A percentile compares a stretch with the other conserved stretches of the same genome.
phyloP scores from a whole-genome alignment of 495 filamentous ascomycete genomes.

The Alectoria sarmentosa region DNA sequence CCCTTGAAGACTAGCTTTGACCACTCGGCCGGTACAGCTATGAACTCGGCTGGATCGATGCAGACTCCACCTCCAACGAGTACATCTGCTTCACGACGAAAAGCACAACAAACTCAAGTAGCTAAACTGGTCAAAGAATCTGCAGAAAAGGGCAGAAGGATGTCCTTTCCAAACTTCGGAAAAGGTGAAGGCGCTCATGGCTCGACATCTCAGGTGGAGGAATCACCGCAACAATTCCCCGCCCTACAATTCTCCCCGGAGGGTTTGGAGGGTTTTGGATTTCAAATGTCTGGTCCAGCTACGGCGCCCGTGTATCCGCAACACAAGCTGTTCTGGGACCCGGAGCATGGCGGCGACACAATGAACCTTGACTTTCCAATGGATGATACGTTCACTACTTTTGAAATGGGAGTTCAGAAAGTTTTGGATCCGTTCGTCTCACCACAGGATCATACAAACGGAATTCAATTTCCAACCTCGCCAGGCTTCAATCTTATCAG shows the following conservation, averaged over 20 bases:
- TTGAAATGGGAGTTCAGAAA: constrained; percentile 22
- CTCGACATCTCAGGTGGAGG: constrained; percentile 39
- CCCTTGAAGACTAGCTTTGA: constrained; percentile 36
- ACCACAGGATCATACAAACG: not conserved
- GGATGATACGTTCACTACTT: constrained; percentile 23
- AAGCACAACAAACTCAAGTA: constrained; percentile 31
- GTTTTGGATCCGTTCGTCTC: constrained; percentile 21
- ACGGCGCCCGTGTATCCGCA: constrained; percentile 60
- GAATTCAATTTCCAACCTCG: constrained; percentile 14
- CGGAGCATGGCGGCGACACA: constrained; percentile 42
- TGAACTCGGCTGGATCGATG: constrained; percentile 49
- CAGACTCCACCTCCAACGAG: constrained; percentile 61
- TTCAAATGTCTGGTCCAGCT: constrained; percentile 62
- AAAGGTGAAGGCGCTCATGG: constrained; percentile 34
- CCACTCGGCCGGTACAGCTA: not conserved
- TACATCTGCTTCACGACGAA: constrained; percentile 38
- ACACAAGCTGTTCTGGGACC: constrained; percentile 69
- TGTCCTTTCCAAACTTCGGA: constrained; percentile 25
- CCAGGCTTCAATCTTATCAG: constrained; percentile 17
- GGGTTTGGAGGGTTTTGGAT: constrained; percentile 63
- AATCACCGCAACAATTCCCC: constrained; percentile 42
- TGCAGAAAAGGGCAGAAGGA: constrained; percentile 18
- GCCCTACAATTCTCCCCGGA: constrained; percentile 57
- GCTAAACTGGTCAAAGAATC: constrained; percentile 32
- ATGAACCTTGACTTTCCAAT: constrained; percentile 47